These are phyloP conservation scores for Colletotrichum tabaci DNA, from an alignment of 2,329 filamentous ascomycete species.

Conservation along the genomic window DNA sequence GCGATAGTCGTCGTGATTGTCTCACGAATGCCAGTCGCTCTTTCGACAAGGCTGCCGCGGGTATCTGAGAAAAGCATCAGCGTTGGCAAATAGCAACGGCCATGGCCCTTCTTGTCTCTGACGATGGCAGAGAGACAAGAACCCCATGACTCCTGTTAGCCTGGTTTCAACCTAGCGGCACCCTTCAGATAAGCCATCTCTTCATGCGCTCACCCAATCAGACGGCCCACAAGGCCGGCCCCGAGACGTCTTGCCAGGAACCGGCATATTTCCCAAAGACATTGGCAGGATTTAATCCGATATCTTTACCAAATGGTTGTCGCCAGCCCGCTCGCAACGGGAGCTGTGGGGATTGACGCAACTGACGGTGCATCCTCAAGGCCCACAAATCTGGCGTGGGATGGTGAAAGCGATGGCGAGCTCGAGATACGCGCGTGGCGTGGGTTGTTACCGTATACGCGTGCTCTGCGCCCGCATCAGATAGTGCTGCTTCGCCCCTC, in stretches of 20 bases:
- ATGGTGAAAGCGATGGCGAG: constrained; percentile 23
- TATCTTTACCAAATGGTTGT: not conserved
- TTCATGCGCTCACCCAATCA: constrained; percentile 31
- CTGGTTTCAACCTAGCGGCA: constrained; percentile 37
- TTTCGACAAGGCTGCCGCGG: constrained; percentile 34
- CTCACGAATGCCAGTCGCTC: constrained; percentile 23
- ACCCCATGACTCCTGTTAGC: constrained; percentile 40
- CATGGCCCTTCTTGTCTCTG: constrained; percentile 30
- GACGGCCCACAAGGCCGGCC: not conserved
- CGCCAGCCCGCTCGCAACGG: constrained; percentile 18
- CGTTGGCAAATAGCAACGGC: not conserved
- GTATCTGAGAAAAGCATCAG: constrained; percentile 19
- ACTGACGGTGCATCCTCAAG: constrained; percentile 17
- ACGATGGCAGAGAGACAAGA: constrained; percentile 40
- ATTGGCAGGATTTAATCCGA: constrained; percentile 34
- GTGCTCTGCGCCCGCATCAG: constrained; percentile 35
- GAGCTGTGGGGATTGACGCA: constrained; percentile 20
- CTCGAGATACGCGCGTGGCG: constrained; percentile 28
- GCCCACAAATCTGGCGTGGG: constrained; percentile 33
- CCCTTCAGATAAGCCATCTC: constrained; percentile 37
- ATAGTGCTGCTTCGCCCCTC: constrained; percentile 25
- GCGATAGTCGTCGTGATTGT: constrained; percentile 21
- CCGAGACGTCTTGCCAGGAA: constrained; percentile 14
- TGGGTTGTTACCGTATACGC: constrained; percentile 12
- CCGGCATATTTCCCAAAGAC: constrained; percentile 23